phyloP scores from a whole-genome alignment of 139 green algal species.

The Volvox africanus region DNA sequence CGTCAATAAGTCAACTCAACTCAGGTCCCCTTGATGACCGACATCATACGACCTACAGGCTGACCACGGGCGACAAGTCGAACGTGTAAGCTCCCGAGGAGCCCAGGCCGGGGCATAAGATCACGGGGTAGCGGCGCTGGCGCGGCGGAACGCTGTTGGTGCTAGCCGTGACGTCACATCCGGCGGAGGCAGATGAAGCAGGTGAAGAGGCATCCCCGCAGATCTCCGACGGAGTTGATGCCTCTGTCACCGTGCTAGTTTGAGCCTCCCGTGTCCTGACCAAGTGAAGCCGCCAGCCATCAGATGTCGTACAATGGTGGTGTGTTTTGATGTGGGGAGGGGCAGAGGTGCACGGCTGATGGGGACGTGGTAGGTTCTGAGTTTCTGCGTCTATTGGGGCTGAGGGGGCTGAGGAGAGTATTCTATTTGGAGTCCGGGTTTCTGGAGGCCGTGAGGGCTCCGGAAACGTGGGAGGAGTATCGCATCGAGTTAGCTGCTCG shows the following conservation, averaged over 20 bases:
- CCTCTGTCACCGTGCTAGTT: neutral
- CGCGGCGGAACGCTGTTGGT: neutral
- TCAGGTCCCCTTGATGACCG: no score
- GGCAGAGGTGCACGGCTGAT: neutral
- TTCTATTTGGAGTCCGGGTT: no score
- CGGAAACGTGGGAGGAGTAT: no score
- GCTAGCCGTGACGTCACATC: neutral
- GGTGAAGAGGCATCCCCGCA: neutral
- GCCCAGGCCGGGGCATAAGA: conserved; percentile 62
- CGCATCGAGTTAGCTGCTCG: no score
- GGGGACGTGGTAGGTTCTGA: neutral
- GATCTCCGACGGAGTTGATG: neutral
- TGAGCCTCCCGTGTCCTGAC: conserved; percentile 35
- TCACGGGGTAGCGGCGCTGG: conserved; percentile 1
- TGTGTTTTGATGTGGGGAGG: conserved; percentile 53
- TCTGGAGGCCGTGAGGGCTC: no score
- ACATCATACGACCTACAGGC: neutral
- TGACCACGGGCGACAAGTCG: conserved; percentile 59
- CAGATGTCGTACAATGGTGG: conserved; percentile 39
- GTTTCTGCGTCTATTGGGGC: neutral
- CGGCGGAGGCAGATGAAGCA: neutral
- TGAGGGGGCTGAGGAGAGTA: no score
- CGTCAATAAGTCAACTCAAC: no score
- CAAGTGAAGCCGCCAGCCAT: conserved; percentile 66
- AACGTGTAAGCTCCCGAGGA: conserved; percentile 66